Evolutionary conservation across 2,329 filamentous ascomycete genomes (phyloP), one percentile per base, ranked within the genome.

Genomic region (Apiospora rasikravindrae): DNA sequence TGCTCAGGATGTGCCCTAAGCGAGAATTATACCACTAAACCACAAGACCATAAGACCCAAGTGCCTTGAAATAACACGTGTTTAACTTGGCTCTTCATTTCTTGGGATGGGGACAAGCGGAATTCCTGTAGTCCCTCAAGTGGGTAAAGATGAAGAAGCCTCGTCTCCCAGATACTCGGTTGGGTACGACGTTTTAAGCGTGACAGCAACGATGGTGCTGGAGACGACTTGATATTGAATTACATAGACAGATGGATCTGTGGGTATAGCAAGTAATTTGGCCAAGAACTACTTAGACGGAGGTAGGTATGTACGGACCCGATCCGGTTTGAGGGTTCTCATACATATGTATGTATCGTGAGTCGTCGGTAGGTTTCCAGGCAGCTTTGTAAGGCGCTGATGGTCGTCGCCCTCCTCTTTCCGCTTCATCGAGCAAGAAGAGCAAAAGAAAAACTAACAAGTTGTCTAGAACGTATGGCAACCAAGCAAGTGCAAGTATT

Each of bases 21-120:
- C 53, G 53, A 61, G 53, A 61, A 61, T 61, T 61, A 61, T 61
- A 61, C 53, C 53, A 61, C 53, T 61, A 61, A 61, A 61, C 53
- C 53, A 61, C 53, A 61, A 61, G 53, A 61, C 49, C 49, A 51
- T n/a, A 49, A 49, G 45, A 49, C 51, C 51, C 16, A 47, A 47
- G 22, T 19, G 16, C 44, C 14, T 61, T 16, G 24, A 33, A 26
- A 33, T 33, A 13, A 33, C 26, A 22, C 16, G 2, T 61, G 26
- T 19, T 61, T 19, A 51, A 22, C 0, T 33, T 2, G 26, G 53
- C 4, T 29, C 14, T 61, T 33, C 14, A 33, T 16, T n/a, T n/a
- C n/a, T 19, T 8, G 6, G 14, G 26, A 61, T 33, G 26, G 26
- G 51, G 26, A 22, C 22, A 33, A 29, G 26, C 26, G 8, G 19